phyloP scores from a whole-genome alignment of 345 rosid genomes.

The Pseudoturritis turrita region DNA sequence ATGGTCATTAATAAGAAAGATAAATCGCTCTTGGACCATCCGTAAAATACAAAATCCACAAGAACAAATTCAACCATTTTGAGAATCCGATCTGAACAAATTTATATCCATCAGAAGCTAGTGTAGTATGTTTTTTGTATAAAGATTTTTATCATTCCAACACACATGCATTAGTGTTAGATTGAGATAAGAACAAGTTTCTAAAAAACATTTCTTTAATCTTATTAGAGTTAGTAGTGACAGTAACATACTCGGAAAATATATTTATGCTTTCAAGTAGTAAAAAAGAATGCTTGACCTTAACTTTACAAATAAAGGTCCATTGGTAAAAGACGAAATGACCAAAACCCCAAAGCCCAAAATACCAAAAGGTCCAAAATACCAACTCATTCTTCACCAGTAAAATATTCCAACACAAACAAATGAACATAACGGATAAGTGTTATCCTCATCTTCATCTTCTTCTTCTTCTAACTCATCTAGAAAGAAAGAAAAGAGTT shows the following conservation, averaged over 20 bases:
- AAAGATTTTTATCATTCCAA: background rate
- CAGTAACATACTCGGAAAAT: background rate
- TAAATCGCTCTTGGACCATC: too few relatives aligned
- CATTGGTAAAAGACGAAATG: background rate
- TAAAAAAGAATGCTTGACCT: too few relatives aligned
- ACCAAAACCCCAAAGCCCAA: too few relatives aligned
- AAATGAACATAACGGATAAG: slow-evolving; percentile 30
- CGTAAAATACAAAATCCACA: too few relatives aligned
- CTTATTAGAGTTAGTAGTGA: background rate
- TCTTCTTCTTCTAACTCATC: background rate
- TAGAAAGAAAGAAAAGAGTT: slow-evolving; percentile 1
- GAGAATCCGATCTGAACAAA: too few relatives aligned
- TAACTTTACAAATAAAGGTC: background rate
- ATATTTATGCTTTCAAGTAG: background rate
- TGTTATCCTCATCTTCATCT: slow-evolving; percentile 18
- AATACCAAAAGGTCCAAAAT: too few relatives aligned
- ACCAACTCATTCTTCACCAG: slow-evolving; percentile 21
- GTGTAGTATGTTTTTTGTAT: background rate
- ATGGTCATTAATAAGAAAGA: too few relatives aligned
- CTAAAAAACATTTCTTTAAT: background rate
- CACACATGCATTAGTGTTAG: background rate
- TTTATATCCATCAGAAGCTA: background rate
- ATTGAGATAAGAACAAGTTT: background rate
- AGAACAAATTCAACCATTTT: too few relatives aligned
- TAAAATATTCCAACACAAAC: background rate